Evolutionary conservation across 345 rosid species (phyloP).

Genomic region (Lumnitzera littorea): DNA sequence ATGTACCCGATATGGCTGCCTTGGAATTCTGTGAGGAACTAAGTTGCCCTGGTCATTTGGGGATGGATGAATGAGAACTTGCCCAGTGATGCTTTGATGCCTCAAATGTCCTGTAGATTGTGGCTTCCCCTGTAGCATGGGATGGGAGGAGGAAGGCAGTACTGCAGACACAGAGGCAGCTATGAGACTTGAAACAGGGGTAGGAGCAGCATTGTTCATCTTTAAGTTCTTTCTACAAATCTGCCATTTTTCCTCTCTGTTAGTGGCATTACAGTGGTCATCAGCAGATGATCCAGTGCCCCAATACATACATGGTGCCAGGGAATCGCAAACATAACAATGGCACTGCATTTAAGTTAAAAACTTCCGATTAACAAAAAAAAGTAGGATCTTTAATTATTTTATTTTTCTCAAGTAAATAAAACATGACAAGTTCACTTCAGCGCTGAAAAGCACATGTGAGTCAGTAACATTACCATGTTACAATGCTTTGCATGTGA

Average conservation of each 20-base stretch:
- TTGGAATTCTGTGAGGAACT: slow-evolving; percentile 14
- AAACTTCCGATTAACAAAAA: slow-evolving; percentile 1
- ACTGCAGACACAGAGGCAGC: background rate
- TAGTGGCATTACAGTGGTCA: slow-evolving; percentile 86
- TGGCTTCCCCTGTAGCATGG: slow-evolving; percentile 9
- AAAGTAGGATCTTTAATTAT: too few relatives aligned
- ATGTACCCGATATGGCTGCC: slow-evolving; percentile 20
- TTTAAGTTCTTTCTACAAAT: slow-evolving; percentile 30
- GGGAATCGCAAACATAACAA: slow-evolving; percentile 81
- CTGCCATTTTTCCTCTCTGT: slow-evolving; percentile 59
- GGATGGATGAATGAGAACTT: slow-evolving; percentile 20
- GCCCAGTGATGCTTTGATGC: slow-evolving; percentile 17
- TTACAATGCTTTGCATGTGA: slow-evolving; percentile 50
- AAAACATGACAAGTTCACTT: too few relatives aligned
- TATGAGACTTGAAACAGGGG: background rate
- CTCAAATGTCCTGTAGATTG: slow-evolving; percentile 10
- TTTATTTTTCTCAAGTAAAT: too few relatives aligned
- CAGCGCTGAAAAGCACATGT: too few relatives aligned
- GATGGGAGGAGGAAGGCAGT: background rate
- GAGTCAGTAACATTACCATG: slow-evolving; percentile 35
- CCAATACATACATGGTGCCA: slow-evolving; percentile 72
- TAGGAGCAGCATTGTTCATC: slow-evolving; percentile 14
- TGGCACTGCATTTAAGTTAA: slow-evolving; percentile 54
- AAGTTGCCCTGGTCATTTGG: slow-evolving; percentile 9
- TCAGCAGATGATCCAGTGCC: slow-evolving; percentile 24